Conservation (phyloP, 257 asterid species). For the Misopates orontium region DNA sequence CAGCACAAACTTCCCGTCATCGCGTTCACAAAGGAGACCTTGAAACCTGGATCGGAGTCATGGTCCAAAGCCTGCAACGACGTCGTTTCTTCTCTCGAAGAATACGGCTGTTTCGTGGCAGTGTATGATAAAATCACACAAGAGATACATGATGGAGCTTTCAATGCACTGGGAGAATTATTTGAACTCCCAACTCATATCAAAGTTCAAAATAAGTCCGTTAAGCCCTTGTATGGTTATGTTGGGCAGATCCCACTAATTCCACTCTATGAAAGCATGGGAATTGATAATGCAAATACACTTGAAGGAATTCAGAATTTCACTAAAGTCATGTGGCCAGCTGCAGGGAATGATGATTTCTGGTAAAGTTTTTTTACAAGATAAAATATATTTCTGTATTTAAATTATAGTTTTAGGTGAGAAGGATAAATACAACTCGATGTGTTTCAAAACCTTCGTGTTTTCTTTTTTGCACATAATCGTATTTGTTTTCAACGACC, state of each 20-base stretch:
- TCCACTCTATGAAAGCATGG: constrained; percentile 82
- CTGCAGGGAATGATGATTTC: constrained; percentile 50
- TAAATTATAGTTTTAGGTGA: too few species aligned
- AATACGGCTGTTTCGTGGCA: constrained; percentile 74
- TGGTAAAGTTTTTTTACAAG: constrained; percentile 34
- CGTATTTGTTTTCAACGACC: too few species aligned
- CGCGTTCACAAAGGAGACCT: constrained; percentile 42
- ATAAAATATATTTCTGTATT: too few species aligned
- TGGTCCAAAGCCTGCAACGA: constrained; percentile 46
- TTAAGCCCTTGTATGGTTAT: constrained; percentile 69
- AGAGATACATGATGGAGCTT: constrained; percentile 37
- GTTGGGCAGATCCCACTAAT: constrained; percentile 69
- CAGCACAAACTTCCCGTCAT: constrained; percentile 49
- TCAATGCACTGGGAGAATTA: constrained; percentile 40
- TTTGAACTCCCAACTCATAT: constrained; percentile 62
- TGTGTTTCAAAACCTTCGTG: too few species aligned
- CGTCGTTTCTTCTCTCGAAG: constrained; percentile 52
- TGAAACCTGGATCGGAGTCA: constrained; percentile 44
- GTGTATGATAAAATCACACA: constrained; percentile 42
- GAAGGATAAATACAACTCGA: too few species aligned
- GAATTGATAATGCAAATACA: constrained; percentile 66
- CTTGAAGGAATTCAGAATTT: constrained; percentile 46
- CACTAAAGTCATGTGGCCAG: constrained; percentile 65
- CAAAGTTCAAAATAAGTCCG: constrained; percentile 65
- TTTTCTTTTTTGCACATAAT: too few species aligned